Conservation (phyloP, 257 asterid genomes). For the Solanum bulbocastanum region DNA sequence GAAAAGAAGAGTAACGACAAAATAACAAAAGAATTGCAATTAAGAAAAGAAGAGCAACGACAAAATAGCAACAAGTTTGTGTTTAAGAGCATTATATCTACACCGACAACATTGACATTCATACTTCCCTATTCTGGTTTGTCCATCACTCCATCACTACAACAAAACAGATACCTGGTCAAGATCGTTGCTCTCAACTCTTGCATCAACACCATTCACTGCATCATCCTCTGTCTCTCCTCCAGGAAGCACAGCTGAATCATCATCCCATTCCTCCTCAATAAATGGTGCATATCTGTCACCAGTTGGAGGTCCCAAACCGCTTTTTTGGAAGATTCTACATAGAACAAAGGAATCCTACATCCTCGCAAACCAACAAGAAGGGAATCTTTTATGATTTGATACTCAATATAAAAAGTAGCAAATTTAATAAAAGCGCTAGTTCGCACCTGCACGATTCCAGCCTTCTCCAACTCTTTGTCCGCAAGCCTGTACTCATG, state of each 20-base stretch:
- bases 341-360: conserved; percentile 95
- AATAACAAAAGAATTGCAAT: not conserved
- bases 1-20: not conserved
- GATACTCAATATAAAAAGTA: not conserved
- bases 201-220: conserved; percentile 50
- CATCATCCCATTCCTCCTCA: conserved; percentile 97
- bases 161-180: conserved; percentile 35
- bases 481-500: conserved; percentile 91
- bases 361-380: conserved; percentile 32
- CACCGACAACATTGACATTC: not conserved
- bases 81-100: not conserved
- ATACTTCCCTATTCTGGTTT: not conserved
- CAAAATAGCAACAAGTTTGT: not conserved
- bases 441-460: conserved; percentile 66
- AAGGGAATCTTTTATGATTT: conserved; percentile 16
- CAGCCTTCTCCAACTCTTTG: conserved; percentile 57
- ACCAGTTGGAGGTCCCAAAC: conserved; percentile 88
- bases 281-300: conserved; percentile 93
- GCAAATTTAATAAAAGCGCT: not conserved
- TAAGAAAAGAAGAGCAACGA: not conserved
- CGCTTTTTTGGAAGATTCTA: conserved; percentile 93
- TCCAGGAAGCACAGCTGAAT: conserved; percentile 35
- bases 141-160: not conserved
- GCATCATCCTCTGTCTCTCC: conserved; percentile 48
- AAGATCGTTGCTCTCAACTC: conserved; percentile 27